A percentile compares a stretch with the other conserved stretches of the same genome.
phyloP scores from a whole-genome alignment of 192 early-diverging fungal species.

The Umbelopsis vinacea region DNA sequence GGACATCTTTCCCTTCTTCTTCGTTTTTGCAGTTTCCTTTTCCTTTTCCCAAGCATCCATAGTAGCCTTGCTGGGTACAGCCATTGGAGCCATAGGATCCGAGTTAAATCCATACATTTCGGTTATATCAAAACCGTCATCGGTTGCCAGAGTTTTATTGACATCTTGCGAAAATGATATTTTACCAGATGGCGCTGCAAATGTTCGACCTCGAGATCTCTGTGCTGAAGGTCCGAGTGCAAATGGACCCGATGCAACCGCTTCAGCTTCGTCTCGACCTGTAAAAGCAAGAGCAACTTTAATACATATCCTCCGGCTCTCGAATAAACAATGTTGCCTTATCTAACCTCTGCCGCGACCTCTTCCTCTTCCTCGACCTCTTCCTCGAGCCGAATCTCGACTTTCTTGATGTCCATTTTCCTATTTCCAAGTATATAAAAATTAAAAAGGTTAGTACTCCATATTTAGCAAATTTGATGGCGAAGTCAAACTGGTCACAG shows the following conservation, averaged over 20 bases:
- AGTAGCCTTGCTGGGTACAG: background rate
- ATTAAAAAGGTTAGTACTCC: background rate
- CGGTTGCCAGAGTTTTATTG: background rate
- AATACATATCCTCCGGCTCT: background rate
- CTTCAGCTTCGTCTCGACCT: slow-evolving; percentile 27
- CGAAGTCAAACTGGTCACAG: background rate
- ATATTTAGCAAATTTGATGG: background rate
- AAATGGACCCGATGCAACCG: slow-evolving; percentile 56
- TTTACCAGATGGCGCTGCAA: background rate
- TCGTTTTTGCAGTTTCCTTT: background rate
- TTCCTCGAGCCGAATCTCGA: slow-evolving; percentile 28
- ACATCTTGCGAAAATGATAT: background rate
- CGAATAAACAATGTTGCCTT: slow-evolving; percentile 15
- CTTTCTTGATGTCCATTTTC: slow-evolving; percentile 12
- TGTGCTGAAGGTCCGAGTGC: slow-evolving; percentile 52
- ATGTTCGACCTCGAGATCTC: slow-evolving; percentile 1
- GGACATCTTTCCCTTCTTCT: slow-evolving; percentile 8
- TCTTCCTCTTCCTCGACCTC: slow-evolving; percentile 46
- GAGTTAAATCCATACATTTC: slow-evolving; percentile 1
- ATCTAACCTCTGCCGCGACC: slow-evolving; percentile 51
- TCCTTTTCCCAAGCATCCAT: slow-evolving; percentile 16
- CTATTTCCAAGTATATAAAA: background rate
- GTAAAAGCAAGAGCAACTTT: background rate
- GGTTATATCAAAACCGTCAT: background rate
- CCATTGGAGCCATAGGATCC: slow-evolving; percentile 17